Percentiles rank a stretch among this genome's conserved stretches.
Evolutionary conservation across 331 rosid genomes (phyloP).

Genomic region (Quercus phellos): DNA sequence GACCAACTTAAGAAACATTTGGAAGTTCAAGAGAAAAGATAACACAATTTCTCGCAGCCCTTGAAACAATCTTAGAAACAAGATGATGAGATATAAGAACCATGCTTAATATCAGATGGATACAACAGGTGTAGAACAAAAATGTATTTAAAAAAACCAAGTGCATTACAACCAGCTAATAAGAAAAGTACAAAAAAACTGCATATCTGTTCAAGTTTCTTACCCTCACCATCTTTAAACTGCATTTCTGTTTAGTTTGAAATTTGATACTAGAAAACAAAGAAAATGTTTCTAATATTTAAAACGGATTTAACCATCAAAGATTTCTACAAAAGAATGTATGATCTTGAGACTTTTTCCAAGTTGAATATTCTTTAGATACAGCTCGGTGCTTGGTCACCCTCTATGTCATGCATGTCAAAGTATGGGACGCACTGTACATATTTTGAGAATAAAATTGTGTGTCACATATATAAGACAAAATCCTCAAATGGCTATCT

Average conservation of each 20-base stretch:
- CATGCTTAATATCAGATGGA: neutral
- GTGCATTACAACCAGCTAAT: neutral
- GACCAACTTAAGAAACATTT: neutral
- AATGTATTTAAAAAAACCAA: neutral
- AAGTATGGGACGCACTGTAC: no score
- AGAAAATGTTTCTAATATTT: no score
- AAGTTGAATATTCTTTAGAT: no score
- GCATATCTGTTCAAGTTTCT: constrained; percentile 12
- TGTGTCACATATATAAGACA: no score
- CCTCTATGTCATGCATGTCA: no score
- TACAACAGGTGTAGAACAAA: neutral
- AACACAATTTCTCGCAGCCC: neutral
- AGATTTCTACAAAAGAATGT: no score
- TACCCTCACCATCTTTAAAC: constrained; percentile 71
- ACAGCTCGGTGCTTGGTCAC: no score
- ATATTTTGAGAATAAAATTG: no score
- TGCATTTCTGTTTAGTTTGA: neutral
- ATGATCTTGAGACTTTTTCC: no score
- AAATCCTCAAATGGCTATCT: no score
- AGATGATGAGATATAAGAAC: neutral
- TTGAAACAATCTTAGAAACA: neutral
- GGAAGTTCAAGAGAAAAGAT: neutral
- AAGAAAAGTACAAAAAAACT: neutral
- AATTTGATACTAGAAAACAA: no score
- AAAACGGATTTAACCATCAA: no score